Evolutionary conservation across 371 early-diverging fungal species (phyloP).

Genomic region (Mucor mucedo): DNA sequence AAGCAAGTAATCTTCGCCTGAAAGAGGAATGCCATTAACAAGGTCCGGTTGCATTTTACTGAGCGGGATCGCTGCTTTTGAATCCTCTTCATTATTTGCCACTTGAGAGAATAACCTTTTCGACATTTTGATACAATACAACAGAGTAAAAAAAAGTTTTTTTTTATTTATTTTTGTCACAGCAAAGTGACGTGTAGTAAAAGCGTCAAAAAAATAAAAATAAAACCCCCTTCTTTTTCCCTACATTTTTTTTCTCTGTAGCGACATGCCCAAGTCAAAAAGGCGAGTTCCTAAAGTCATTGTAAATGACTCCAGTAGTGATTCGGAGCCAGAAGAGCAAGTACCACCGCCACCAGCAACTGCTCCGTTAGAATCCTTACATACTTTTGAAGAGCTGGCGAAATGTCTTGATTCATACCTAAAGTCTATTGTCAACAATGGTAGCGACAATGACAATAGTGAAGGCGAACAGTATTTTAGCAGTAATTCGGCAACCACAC

Average conservation of each 20-base stretch:
- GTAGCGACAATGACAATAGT: too few species aligned
- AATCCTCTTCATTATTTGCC: conserved; percentile 21
- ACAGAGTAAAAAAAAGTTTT: not conserved
- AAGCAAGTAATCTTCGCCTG: conserved; percentile 55
- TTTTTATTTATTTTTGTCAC: not conserved
- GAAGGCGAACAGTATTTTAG: too few species aligned
- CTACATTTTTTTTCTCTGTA: not conserved
- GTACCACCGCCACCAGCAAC: not conserved
- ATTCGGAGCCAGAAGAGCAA: not conserved
- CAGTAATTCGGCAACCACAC: too few species aligned
- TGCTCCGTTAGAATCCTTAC: too few species aligned
- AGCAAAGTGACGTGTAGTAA: not conserved
- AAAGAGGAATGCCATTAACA: conserved; percentile 47
- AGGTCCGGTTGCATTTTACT: conserved; percentile 34
- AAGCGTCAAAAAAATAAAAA: too few species aligned
- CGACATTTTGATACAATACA: conserved; percentile 16
- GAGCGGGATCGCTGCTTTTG: conserved; percentile 37
- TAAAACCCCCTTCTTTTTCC: not conserved
- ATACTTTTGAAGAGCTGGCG: not conserved
- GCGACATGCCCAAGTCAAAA: not conserved
- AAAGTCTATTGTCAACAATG: too few species aligned
- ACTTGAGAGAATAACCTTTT: conserved; percentile 38
- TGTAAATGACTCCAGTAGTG: not conserved
- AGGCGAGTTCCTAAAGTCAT: not conserved
- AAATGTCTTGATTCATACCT: not conserved